Conservation (phyloP, 2,329 filamentous ascomycete genomes). For the Fusarium heterosporum region DNA sequence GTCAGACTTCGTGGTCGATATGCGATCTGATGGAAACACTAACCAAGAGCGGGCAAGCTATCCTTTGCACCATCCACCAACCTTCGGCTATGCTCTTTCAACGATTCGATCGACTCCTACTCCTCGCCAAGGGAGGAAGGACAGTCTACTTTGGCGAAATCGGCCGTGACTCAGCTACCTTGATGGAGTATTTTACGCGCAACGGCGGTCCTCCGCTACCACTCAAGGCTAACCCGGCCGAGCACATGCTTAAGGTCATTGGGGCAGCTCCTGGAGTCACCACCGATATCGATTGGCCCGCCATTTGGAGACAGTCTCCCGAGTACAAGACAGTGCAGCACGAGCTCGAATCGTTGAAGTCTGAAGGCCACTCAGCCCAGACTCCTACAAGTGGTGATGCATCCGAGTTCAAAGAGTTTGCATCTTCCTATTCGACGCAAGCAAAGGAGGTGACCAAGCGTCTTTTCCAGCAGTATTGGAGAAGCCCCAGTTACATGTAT, state of each 20-base stretch:
- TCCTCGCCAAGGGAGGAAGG: conserved; percentile 37
- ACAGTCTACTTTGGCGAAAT: conserved; percentile 77
- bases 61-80: conserved; percentile 48
- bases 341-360: conserved; percentile 48
- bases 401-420: conserved; percentile 46
- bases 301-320: conserved; percentile 51
- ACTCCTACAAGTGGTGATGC: background rate
- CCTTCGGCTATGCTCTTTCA: conserved; percentile 59
- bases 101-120: conserved; percentile 37
- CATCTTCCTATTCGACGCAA: conserved; percentile 47
- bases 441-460: conserved; percentile 52
- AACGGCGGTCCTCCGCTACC: conserved; percentile 68
- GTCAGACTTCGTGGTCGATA: conserved; percentile 69
- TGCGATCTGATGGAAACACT: conserved; percentile 68
- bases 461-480: conserved; percentile 51
- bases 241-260: conserved; percentile 70
- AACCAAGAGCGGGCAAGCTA: conserved; percentile 60
- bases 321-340: conserved; percentile 50
- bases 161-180: conserved; percentile 63
- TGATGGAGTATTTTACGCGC: conserved; percentile 70
- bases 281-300: conserved; percentile 54
- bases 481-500: conserved; percentile 70
- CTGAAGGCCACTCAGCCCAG: background rate
- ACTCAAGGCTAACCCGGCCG: conserved; percentile 71
- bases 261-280: conserved; percentile 62